Evolutionary conservation across 495 filamentous ascomycete genomes (phyloP).

Genomic region (Friedmanniomyces simplex): DNA sequence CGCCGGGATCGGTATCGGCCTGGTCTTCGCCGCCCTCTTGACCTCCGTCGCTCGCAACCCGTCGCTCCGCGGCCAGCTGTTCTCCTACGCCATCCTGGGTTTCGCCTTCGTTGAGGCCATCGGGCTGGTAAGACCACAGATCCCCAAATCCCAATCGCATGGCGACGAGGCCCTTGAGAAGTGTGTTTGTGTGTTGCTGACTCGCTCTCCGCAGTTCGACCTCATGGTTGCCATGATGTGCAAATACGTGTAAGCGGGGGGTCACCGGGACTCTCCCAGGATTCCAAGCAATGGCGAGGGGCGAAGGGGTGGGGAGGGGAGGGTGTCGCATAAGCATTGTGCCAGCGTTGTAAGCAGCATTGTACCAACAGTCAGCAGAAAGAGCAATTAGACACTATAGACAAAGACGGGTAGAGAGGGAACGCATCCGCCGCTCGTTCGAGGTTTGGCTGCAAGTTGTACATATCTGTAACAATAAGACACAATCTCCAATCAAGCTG

Average conservation of each 20-base stretch:
- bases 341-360: not conserved
- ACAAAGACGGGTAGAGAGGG: not conserved
- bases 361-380: not conserved
- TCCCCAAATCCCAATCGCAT: no score
- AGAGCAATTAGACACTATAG: not conserved
- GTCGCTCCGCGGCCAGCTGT: constrained; percentile 78
- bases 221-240: constrained; percentile 23
- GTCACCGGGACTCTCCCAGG: no score
- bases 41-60: constrained; percentile 81
- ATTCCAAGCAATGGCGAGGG: no score
- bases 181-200: constrained; percentile 2
- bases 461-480: not conserved
- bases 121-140: constrained; percentile 43
- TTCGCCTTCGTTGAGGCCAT: constrained; percentile 92
- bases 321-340: not conserved
- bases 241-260: constrained; percentile 19
- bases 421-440: not conserved
- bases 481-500: not conserved
- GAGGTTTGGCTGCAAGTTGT: not conserved
- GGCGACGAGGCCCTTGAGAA: no score
- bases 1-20: constrained; percentile 58
- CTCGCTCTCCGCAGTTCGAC: constrained; percentile 2
- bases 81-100: constrained; percentile 87
- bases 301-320: no score
- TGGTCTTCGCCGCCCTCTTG: constrained; percentile 82